phyloP scores from a whole-genome alignment of 192 early-diverging fungal genomes.

The Gigaspora rosea region DNA sequence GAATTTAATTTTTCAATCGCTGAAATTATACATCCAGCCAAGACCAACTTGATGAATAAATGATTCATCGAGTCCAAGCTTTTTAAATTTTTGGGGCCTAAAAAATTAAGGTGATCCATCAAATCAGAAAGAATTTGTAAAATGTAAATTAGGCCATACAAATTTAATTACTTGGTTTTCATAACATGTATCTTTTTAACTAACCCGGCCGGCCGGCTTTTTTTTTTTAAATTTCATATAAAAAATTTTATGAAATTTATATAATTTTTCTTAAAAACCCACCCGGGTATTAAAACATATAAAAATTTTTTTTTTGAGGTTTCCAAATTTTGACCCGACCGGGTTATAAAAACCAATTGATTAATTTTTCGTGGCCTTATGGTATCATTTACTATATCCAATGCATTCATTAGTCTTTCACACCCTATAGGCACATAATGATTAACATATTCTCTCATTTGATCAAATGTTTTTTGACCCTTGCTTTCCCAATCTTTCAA shows the following conservation, averaged over 20 bases:
- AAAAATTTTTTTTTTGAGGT: too few relatives aligned
- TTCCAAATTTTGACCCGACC: too few relatives aligned
- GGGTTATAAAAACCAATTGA: too few relatives aligned
- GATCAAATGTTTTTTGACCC: slow-evolving; percentile 13
- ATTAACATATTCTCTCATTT: slow-evolving; percentile 29
- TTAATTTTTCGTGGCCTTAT: too few relatives aligned
- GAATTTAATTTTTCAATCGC: neutral
- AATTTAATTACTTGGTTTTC: too few relatives aligned
- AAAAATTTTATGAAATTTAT: too few relatives aligned
- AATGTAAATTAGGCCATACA: neutral
- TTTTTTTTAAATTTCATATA: neutral
- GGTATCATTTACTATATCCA: slow-evolving; percentile 33
- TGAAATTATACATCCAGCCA: slow-evolving; percentile 5
- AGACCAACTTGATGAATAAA: slow-evolving; percentile 13
- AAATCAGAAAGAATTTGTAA: neutral
- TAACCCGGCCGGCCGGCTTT: too few relatives aligned
- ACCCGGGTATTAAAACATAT: too few relatives aligned
- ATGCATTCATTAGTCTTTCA: slow-evolving; percentile 23
- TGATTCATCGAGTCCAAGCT: slow-evolving; percentile 20
- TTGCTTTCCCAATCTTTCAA: slow-evolving; percentile 34
- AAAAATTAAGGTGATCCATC: neutral
- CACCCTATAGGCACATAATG: slow-evolving; percentile 17
- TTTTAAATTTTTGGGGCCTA: slow-evolving; percentile 30
- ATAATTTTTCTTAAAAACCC: too few relatives aligned
- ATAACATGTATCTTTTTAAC: too few relatives aligned